Base-by-base conservation (phyloP, 768 basidiomycete species). In the Xerocomellus dryophilus region DNA sequence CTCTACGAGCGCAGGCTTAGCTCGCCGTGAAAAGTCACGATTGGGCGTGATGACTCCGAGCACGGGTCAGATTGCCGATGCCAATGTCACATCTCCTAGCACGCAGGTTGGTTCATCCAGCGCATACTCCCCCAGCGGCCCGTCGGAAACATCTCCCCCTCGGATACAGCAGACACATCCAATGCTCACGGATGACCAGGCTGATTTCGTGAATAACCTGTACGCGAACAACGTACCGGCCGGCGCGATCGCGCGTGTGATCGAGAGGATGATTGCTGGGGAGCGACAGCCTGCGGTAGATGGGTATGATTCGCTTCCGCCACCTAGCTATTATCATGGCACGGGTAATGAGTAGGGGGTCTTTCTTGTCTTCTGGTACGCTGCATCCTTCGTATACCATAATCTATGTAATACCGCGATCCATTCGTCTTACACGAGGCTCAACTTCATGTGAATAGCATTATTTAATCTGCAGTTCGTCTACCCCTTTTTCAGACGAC, bases 211-310 rank as follows among this genome's bases (percentile, higher is more conserved):
- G 27, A 60, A 60, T 23, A 53, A 14, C 36, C 32, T 63, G 27
- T 57, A 58, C 15, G 18, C 39, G 29, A 58, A 60, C 15, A 60
- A 56, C 23, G 45, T 63, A 17, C 61, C 62, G 7, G 50, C 58
- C 2, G 38, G 21, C n/a, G 62, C 53, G 39, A 47, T 63, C 17
- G 58, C 58, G 7, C 56, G 61, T 3, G 58, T 63, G 14, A 64
- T 63, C 35, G 61, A 60, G 43, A 40, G 62, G 25, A 63, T 64
- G 55, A 51, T 63, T 17, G 55, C 62, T 34, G 53, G 55, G 27
- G 59, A 61, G 17, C 50, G 21, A 39, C 50, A 32, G 3, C 53
- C 55, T 43, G n/a, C 2, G 7, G 47, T 60, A 5, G 55, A 57
- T 25, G 50, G 20, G 20, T 43, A 57, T 18, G 59, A 48, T 21